These are phyloP conservation scores for Hypoxylon sp. DNA, from an alignment of 2,329 filamentous ascomycete species.

Conservation along the genomic window DNA sequence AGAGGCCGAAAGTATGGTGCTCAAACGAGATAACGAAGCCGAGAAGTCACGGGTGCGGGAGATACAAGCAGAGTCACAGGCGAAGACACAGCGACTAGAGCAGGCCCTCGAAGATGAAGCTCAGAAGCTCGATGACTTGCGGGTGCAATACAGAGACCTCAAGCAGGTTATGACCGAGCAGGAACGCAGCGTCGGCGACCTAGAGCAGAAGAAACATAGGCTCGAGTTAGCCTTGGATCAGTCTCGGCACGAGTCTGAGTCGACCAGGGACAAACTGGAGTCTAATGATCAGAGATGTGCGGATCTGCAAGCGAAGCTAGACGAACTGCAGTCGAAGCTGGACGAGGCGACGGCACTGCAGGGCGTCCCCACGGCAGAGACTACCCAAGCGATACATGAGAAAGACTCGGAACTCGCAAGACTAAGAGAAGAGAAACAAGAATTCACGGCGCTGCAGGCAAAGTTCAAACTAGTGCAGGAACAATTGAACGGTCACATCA, in stretches of 20 bases:
- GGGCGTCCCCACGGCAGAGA: neutral
- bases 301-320: neutral
- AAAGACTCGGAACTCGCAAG: neutral
- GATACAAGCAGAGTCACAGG: neutral
- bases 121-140: neutral
- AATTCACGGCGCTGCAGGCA: neutral
- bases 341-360: neutral
- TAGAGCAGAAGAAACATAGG: conserved; percentile 3
- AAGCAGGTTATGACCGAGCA: neutral
- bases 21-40: neutral
- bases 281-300: neutral
- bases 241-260: conserved; percentile 3
- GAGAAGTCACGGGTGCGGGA: neutral
- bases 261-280: neutral
- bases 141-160: neutral
- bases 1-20: neutral
- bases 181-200: neutral
- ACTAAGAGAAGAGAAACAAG: conserved; percentile 1
- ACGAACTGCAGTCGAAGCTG: neutral
- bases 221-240: neutral
- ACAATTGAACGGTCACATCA: neutral
- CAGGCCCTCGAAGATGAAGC: neutral
- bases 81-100: neutral
- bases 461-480: neutral
- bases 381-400: neutral